Percentiles rank a stretch among this genome's conserved stretches.
These are phyloP conservation scores for Candolleomyces efflorescens DNA, from an alignment of 768 basidiomycete genomes.

Conservation along the genomic window DNA sequence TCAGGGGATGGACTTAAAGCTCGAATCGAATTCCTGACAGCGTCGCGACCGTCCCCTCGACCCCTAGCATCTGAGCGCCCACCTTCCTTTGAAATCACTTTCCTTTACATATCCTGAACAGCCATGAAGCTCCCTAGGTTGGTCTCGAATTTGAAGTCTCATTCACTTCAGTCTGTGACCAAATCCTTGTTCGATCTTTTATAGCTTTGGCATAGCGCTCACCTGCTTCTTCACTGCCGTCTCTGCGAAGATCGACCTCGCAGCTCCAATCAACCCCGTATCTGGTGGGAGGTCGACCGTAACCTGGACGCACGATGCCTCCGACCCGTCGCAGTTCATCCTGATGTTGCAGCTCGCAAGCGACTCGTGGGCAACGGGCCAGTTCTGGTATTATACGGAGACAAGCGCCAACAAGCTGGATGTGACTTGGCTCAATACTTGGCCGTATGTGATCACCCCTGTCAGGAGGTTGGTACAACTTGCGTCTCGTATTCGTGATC, in stretches of 20 bases:
- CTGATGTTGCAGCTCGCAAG: background rate
- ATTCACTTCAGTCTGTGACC: background rate
- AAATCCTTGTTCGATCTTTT: background rate
- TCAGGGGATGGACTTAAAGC: no score
- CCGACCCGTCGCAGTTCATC: background rate
- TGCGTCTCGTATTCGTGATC: background rate
- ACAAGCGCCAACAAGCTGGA: background rate
- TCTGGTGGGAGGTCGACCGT: background rate
- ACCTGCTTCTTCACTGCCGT: background rate
- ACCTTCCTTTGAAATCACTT: background rate
- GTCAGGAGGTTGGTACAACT: background rate
- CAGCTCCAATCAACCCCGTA: background rate
- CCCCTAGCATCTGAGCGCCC: background rate
- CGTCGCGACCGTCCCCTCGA: no score
- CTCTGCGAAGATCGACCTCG: background rate
- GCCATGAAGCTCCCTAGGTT: background rate
- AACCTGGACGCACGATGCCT: background rate
- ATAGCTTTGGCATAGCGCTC: background rate
- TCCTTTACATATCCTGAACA: background rate
- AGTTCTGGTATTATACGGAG: background rate
- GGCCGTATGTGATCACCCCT: background rate
- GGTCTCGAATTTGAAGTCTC: background rate
- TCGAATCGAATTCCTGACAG: no score
- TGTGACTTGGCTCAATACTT: background rate
- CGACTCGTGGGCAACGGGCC: background rate